A percentile compares a stretch with the other conserved stretches of the same genome.
These are phyloP conservation scores for Batrachochytrium dendrobatidis DNA, from an alignment of 371 early-diverging fungal genomes.

Conservation along the genomic window DNA sequence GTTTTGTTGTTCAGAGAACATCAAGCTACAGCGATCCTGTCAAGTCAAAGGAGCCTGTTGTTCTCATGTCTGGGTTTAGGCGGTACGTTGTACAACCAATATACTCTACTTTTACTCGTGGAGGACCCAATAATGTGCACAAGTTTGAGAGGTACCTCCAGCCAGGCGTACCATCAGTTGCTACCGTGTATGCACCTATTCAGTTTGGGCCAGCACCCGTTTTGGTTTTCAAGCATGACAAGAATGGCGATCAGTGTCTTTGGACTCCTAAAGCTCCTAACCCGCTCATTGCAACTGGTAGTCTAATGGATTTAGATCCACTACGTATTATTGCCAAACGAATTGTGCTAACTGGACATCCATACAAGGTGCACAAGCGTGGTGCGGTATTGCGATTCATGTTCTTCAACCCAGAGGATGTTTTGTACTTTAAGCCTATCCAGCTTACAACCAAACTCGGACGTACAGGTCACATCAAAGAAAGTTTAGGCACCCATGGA, in stretches of 20 bases:
- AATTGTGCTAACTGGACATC: slow-evolving; percentile 88
- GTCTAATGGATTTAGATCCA: slow-evolving; percentile 54
- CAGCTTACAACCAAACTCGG: slow-evolving; percentile 86
- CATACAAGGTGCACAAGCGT: slow-evolving; percentile 86
- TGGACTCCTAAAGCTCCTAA: not conserved
- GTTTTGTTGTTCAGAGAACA: slow-evolving; percentile 56
- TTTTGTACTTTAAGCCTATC: slow-evolving; percentile 89
- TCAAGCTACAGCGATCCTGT: slow-evolving; percentile 22
- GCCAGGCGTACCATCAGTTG: slow-evolving; percentile 61
- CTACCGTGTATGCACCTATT: slow-evolving; percentile 83
- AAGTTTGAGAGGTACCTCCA: slow-evolving; percentile 88
- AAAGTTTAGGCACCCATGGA: slow-evolving; percentile 93
- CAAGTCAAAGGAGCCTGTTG: slow-evolving; percentile 65
- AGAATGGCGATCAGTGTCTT: not conserved
- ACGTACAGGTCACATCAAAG: slow-evolving; percentile 83
- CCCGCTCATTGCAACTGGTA: slow-evolving; percentile 12
- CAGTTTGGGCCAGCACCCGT: slow-evolving; percentile 74
- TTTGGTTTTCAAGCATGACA: slow-evolving; percentile 46
- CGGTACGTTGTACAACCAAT: slow-evolving; percentile 73
- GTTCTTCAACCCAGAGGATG: slow-evolving; percentile 90
- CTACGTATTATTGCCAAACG: slow-evolving; percentile 89
- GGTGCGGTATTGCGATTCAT: slow-evolving; percentile 91
- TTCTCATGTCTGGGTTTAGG: slow-evolving; percentile 83
- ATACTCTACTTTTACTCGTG: slow-evolving; percentile 77
- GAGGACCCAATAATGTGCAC: slow-evolving; percentile 85